Evolutionary conservation across 352 stramenopile genomes (phyloP).

Genomic region (Pythium dissimile): DNA sequence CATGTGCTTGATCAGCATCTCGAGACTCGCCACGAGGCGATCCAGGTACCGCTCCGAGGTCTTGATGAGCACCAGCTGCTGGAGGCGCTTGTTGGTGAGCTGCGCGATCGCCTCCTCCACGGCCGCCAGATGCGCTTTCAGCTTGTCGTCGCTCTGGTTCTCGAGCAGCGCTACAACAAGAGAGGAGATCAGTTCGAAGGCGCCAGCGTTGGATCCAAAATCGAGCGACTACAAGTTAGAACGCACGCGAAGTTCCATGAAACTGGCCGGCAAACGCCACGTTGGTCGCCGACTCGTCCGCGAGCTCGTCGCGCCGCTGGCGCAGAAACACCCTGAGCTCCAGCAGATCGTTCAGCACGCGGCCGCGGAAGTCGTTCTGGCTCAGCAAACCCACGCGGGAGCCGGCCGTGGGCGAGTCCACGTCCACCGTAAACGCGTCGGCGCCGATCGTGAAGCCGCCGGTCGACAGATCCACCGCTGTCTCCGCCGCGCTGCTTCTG

Average conservation of each 20-base stretch:
- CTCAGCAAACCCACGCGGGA: slow-evolving; percentile 50
- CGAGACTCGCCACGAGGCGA: slow-evolving; percentile 59
- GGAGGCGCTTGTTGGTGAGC: slow-evolving; percentile 63
- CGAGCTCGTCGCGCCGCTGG: slow-evolving; percentile 50
- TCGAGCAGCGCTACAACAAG: slow-evolving; percentile 46
- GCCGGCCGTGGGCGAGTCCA: slow-evolving; percentile 5
- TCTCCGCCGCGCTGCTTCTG: background rate
- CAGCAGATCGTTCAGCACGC: slow-evolving; percentile 70
- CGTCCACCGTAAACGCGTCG: slow-evolving; percentile 3
- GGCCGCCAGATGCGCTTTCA: slow-evolving; percentile 37
- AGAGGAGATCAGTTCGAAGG: too few species aligned
- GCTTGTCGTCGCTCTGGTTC: slow-evolving; percentile 53
- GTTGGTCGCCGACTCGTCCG: slow-evolving; percentile 32
- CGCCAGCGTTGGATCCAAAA: too few species aligned
- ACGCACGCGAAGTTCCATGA: slow-evolving; percentile 54
- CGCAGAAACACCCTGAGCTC: slow-evolving; percentile 64
- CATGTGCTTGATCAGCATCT: slow-evolving; percentile 71
- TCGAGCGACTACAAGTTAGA: too few species aligned
- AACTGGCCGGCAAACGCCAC: slow-evolving; percentile 76
- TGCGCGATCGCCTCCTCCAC: slow-evolving; percentile 41
- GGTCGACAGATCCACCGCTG: slow-evolving; percentile 4
- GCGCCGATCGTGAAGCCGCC: slow-evolving; percentile 6
- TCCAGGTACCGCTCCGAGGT: slow-evolving; percentile 72
- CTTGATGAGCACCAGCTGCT: slow-evolving; percentile 75
- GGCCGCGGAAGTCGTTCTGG: slow-evolving; percentile 54